These are phyloP conservation scores for Cladosporium sp. DNA, from an alignment of 2,329 filamentous ascomycete species.

Conservation along the genomic window DNA sequence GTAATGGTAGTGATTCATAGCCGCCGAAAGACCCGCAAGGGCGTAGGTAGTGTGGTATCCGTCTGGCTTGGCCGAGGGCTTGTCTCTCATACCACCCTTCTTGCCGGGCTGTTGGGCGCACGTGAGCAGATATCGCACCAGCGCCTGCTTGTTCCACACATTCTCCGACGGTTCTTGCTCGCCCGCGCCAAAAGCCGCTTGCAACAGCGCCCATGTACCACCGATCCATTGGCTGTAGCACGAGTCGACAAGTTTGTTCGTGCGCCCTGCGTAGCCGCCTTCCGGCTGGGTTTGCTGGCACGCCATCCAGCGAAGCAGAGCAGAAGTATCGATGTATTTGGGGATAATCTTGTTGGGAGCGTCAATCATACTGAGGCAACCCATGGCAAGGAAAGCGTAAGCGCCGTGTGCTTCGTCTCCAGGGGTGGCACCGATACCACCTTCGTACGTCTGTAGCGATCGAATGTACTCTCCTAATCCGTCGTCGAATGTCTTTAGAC, in stretches of 20 bases:
- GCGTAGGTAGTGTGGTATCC: conserved; percentile 93
- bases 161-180: conserved; percentile 23
- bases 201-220: conserved; percentile 85
- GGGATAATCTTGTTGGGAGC: conserved; percentile 68
- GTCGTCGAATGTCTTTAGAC: conserved; percentile 61
- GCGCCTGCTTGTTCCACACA: conserved; percentile 74
- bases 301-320: conserved; percentile 80
- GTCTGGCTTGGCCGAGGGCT: conserved; percentile 84
- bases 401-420: conserved; percentile 90
- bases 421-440: conserved; percentile 80
- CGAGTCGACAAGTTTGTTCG: conserved; percentile 95
- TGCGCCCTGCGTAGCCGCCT: conserved; percentile 86
- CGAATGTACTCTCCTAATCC: conserved; percentile 74
- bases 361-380: conserved; percentile 79
- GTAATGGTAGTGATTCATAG: conserved; percentile 59
- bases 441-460: conserved; percentile 90
- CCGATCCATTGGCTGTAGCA: conserved; percentile 99
- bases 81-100: conserved; percentile 81
- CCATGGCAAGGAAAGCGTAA: conserved; percentile 91
- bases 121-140: conserved; percentile 81
- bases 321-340: conserved; percentile 69
- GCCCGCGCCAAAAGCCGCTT: conserved; percentile 60
- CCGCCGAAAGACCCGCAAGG: conserved; percentile 74
- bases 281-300: conserved; percentile 85
- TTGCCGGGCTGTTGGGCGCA: conserved; percentile 69